Conservation (phyloP, 2,329 filamentous ascomycete species). For the Penicillium freii region DNA sequence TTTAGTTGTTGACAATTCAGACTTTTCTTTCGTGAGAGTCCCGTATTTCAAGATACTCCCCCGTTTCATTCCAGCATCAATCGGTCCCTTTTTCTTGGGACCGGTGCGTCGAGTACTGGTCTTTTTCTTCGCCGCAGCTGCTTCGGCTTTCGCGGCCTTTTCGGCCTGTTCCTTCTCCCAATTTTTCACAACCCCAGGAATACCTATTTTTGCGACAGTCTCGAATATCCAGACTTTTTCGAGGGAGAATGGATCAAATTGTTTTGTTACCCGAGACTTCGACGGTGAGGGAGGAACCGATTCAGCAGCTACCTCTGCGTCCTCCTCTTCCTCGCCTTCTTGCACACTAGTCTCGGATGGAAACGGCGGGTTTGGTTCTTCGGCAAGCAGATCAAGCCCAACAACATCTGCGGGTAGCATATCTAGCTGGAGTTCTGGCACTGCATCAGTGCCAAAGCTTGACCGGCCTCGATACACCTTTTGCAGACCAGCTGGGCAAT, state of each 20-base stretch:
- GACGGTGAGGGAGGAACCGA: slow-evolving; percentile 22
- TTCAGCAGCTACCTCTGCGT: slow-evolving; percentile 28
- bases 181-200: slow-evolving; percentile 62
- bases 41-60: slow-evolving; percentile 44
- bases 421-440: slow-evolving; percentile 73
- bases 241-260: slow-evolving; percentile 62
- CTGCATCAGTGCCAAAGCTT: slow-evolving; percentile 72
- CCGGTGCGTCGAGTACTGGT: slow-evolving; percentile 26
- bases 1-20: slow-evolving; percentile 30
- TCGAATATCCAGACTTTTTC: slow-evolving; percentile 70
- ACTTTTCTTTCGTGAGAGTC: slow-evolving; percentile 38
- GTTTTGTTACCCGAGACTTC: slow-evolving; percentile 33
- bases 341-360: slow-evolving; percentile 27
- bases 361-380: slow-evolving; percentile 62
- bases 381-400: slow-evolving; percentile 69
- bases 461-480: slow-evolving; percentile 65
- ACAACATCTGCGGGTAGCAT: slow-evolving; percentile 76
- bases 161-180: slow-evolving; percentile 54
- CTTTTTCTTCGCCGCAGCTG: slow-evolving; percentile 29
- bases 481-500: slow-evolving; percentile 57
- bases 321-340: slow-evolving; percentile 34
- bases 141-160: slow-evolving; percentile 27
- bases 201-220: slow-evolving; percentile 61
- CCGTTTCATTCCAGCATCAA: slow-evolving; percentile 42
- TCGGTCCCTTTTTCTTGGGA: slow-evolving; percentile 37